phyloP scores from a whole-genome alignment of 768 basidiomycete species.

The Epithele typhae region DNA sequence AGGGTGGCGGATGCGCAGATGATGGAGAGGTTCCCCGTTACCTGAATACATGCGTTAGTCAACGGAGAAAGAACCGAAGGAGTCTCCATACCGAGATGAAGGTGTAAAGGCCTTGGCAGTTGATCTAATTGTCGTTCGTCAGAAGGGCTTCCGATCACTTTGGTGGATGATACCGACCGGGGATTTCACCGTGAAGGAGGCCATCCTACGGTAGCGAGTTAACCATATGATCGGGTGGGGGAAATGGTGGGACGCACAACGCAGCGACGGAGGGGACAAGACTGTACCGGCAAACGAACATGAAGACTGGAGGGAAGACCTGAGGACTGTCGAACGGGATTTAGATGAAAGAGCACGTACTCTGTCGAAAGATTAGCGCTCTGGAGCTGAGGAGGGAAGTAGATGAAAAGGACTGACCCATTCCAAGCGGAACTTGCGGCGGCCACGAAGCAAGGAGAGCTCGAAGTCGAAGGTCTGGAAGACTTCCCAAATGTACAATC shows the following conservation, averaged over 20 bases:
- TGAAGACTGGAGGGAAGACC: constrained; percentile 40
- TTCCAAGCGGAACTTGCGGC: constrained; percentile 63
- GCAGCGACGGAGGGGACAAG: constrained; percentile 64
- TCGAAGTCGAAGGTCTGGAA: constrained; percentile 63
- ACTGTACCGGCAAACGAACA: constrained; percentile 69
- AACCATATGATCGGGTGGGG: background rate
- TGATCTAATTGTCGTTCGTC: constrained; percentile 35
- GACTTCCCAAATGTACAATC: constrained; percentile 66
- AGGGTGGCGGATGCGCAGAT: constrained; percentile 64
- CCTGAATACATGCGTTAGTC: constrained; percentile 28
- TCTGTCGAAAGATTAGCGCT: too few species aligned
- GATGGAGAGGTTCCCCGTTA: constrained; percentile 62
- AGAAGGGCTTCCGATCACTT: background rate
- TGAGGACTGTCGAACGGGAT: constrained; percentile 21
- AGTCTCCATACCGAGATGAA: constrained; percentile 55
- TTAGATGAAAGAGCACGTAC: constrained; percentile 41
- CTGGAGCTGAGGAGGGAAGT: too few species aligned
- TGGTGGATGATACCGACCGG: constrained; percentile 31
- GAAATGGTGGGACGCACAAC: constrained; percentile 38
- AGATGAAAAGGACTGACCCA: constrained; percentile 54
- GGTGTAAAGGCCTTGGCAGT: constrained; percentile 63
- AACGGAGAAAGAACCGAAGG: background rate
- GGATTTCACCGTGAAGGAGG: constrained; percentile 49
- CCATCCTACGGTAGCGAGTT: constrained; percentile 39
- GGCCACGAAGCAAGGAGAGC: constrained; percentile 55